Percentiles rank a stretch among this genome's conserved stretches.
Evolutionary conservation across 1,284 basidiomycete genomes (phyloP).

Genomic region (Apiotrichum montevideense): DNA sequence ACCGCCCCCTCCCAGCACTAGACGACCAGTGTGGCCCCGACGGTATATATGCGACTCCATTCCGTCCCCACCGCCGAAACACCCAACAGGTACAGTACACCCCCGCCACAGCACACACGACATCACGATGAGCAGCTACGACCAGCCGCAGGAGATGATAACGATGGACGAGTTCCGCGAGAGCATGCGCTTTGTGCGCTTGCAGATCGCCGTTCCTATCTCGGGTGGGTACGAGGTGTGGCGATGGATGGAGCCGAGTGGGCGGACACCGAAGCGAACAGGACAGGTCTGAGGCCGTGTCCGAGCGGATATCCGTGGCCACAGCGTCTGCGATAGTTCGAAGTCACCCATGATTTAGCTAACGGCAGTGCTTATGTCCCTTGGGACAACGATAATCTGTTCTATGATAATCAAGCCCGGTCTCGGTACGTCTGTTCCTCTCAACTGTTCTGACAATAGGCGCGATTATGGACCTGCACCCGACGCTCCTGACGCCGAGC

Average conservation of each 20-base stretch:
- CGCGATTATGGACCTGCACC: constrained; percentile 55
- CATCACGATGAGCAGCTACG: constrained; percentile 29
- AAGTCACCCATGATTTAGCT: too few relatives aligned
- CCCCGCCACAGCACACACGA: neutral
- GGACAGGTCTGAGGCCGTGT: too few relatives aligned
- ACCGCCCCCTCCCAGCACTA: too few relatives aligned
- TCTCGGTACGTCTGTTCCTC: constrained; percentile 24
- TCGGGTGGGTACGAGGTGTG: constrained; percentile 46
- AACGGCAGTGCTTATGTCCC: constrained; percentile 31
- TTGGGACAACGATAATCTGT: constrained; percentile 40
- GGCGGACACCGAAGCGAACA: neutral
- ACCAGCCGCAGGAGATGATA: constrained; percentile 38
- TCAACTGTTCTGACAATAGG: constrained; percentile 39
- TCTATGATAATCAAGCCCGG: constrained; percentile 44
- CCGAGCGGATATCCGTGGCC: too few relatives aligned
- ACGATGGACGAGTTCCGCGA: constrained; percentile 40
- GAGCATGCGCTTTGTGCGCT: constrained; percentile 49
- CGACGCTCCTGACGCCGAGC: constrained; percentile 67
- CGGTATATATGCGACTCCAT: too few relatives aligned
- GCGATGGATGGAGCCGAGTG: neutral
- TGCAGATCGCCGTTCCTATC: constrained; percentile 71
- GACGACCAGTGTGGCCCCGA: too few relatives aligned
- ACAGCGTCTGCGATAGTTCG: too few relatives aligned
- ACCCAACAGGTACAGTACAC: too few relatives aligned
- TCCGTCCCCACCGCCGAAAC: too few relatives aligned